phyloP scores from a whole-genome alignment of 495 filamentous ascomycete genomes.

The Delitschia confertaspora region DNA sequence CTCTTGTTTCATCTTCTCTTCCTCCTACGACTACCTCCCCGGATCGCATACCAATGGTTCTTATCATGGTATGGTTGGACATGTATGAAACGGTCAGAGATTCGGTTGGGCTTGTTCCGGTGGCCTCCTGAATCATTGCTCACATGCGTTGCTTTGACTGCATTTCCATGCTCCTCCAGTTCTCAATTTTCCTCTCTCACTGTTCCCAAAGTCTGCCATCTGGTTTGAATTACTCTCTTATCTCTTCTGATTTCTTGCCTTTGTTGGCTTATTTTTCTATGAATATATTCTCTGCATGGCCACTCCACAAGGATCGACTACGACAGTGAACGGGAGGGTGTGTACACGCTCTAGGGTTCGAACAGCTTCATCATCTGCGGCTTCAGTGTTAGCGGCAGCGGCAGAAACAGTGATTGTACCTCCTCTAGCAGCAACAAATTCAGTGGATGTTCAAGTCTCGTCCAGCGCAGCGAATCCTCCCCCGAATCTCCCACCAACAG shows the following conservation, averaged over 20 bases:
- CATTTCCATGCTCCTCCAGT: conserved; percentile 1
- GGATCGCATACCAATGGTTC: too few relatives aligned
- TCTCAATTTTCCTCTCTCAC: conserved; percentile 19
- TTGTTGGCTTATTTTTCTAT: conserved; percentile 22
- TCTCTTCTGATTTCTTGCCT: conserved; percentile 12
- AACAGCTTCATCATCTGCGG: conserved; percentile 9
- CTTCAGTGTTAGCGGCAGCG: conserved; percentile 15
- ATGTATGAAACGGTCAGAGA: too few relatives aligned
- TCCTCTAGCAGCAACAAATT: conserved; percentile 7
- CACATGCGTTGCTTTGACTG: conserved; percentile 14
- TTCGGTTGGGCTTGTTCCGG: conserved; percentile 22
- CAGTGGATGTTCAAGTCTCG: conserved; percentile 6
- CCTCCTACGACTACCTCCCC: too few relatives aligned
- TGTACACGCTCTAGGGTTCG: conserved; percentile 22
- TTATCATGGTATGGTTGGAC: too few relatives aligned
- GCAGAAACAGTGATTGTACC: conserved; percentile 8
- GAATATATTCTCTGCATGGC: conserved; percentile 27
- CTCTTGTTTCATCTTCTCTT: too few relatives aligned
- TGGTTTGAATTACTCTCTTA: conserved; percentile 13
- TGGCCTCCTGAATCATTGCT: conserved; percentile 17
- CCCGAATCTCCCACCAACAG: too few relatives aligned
- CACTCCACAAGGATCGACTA: conserved; percentile 21
- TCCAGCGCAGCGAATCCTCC: conserved; percentile 6
- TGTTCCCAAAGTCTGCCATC: conserved; percentile 23
- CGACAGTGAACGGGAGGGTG: conserved; percentile 25